Evolutionary conservation across 1,139 yeast species (phyloP).

Genomic region (Hemisphaericaspora xylanilytica): DNA sequence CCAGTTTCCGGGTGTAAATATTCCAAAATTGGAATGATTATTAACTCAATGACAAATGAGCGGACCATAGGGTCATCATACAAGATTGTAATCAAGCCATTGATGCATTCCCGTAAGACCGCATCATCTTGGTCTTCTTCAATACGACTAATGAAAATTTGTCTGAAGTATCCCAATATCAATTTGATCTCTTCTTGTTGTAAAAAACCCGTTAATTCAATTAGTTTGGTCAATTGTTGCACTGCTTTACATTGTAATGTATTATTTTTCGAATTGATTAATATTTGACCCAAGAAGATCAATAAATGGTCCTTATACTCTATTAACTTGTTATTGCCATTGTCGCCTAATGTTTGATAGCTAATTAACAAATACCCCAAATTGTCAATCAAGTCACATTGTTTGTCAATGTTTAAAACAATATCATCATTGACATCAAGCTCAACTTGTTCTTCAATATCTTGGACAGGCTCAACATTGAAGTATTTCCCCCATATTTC

Average conservation of each 20-base stretch:
- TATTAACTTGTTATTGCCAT: conserved; percentile 16
- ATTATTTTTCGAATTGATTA: conserved; percentile 64
- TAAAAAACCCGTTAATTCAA: conserved; percentile 47
- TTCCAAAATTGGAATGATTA: conserved; percentile 62
- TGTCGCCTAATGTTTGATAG: conserved; percentile 21
- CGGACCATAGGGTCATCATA: conserved; percentile 11
- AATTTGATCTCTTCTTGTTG: conserved; percentile 55
- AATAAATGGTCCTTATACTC: conserved; percentile 63
- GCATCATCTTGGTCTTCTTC: conserved; percentile 36
- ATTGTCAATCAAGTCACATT: conserved; percentile 59
- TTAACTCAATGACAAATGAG: conserved; percentile 23
- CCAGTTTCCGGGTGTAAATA: conserved; percentile 52
- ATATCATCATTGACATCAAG: conserved; percentile 26
- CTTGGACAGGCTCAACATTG: conserved; percentile 17
- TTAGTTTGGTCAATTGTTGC: conserved; percentile 58
- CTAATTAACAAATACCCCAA: conserved; percentile 51
- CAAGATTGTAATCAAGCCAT: conserved; percentile 54
- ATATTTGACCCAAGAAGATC: conserved; percentile 60
- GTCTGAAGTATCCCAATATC: conserved; percentile 66
- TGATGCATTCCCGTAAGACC: conserved; percentile 37
- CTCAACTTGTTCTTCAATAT: conserved; percentile 11
- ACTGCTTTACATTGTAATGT: conserved; percentile 66
- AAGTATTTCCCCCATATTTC: conserved; percentile 42
- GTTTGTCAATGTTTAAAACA: conserved; percentile 49
- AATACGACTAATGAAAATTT: conserved; percentile 44